phyloP scores from a whole-genome alignment of 441 rosid genomes.

The Populus trichocarpa region DNA sequence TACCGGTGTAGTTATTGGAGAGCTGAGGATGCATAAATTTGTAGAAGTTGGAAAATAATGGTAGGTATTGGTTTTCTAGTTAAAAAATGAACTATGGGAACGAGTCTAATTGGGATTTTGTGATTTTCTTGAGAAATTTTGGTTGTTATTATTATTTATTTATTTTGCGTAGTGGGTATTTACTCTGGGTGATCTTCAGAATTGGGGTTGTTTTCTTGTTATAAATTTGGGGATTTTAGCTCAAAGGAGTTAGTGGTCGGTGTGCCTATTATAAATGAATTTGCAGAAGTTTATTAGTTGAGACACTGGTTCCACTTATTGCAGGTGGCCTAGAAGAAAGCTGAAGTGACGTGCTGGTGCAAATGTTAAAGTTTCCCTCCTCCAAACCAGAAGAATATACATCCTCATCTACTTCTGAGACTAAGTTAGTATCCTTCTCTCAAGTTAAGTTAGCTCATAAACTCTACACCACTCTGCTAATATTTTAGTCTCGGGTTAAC shows the following conservation, averaged over 20 bases:
- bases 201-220: not conserved
- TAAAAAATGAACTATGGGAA: not conserved
- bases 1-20: not conserved
- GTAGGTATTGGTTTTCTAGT: not conserved
- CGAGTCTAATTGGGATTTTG: not conserved
- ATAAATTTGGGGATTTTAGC: not conserved
- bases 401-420: slow-evolving; percentile 28
- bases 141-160: not conserved
- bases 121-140: not conserved
- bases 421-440: slow-evolving; percentile 31
- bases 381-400: slow-evolving; percentile 35
- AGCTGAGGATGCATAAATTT: not conserved
- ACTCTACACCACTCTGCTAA: not conserved
- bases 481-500: not conserved
- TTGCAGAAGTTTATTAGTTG: not conserved
- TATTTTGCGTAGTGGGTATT: not conserved
- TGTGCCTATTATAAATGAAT: slow-evolving; percentile 4
- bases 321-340: slow-evolving; percentile 32
- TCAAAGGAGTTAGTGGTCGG: not conserved
- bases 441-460: not conserved
- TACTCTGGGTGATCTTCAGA: not conserved
- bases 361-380: slow-evolving; percentile 65
- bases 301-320: slow-evolving; percentile 14
- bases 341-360: slow-evolving; percentile 29
- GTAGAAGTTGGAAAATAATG: slow-evolving; percentile 1